These are phyloP conservation scores for Gonapodya sp. DNA, from an alignment of 192 early-diverging fungal genomes.

Conservation along the genomic window DNA sequence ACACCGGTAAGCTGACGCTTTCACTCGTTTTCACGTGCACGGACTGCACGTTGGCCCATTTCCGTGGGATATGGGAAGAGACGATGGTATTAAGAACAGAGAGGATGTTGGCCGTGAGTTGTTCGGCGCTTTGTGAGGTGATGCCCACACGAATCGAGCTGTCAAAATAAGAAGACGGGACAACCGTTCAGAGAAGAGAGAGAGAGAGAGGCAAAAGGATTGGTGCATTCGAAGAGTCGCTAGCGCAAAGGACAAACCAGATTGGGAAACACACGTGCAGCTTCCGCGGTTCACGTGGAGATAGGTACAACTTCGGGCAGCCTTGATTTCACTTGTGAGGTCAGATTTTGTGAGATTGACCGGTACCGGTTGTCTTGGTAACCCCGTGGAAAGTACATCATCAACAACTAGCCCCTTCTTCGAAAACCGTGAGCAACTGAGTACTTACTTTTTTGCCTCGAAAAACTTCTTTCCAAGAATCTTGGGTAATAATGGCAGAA, in stretches of 20 bases:
- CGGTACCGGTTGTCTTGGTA: slow-evolving; percentile 61
- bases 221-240: no score
- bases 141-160: slow-evolving; percentile 67
- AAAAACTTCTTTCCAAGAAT: slow-evolving; percentile 78
- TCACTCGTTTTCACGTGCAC: slow-evolving; percentile 73
- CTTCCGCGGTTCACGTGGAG: slow-evolving; percentile 45
- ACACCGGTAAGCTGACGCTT: slow-evolving; percentile 76
- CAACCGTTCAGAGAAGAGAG: no score
- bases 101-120: slow-evolving; percentile 72
- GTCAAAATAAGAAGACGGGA: slow-evolving; percentile 17
- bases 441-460: slow-evolving; percentile 62
- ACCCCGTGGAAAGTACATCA: not conserved
- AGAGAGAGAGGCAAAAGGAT: no score
- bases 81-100: slow-evolving; percentile 46
- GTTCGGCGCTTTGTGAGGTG: slow-evolving; percentile 39
- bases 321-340: slow-evolving; percentile 50
- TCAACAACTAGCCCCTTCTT: slow-evolving; percentile 3
- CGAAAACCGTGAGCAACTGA: slow-evolving; percentile 17
- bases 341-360: slow-evolving; percentile 53
- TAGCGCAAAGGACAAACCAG: slow-evolving; percentile 25
- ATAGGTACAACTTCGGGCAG: slow-evolving; percentile 53
- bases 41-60: slow-evolving; percentile 74
- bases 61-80: slow-evolving; percentile 51
- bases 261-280: slow-evolving; percentile 39
- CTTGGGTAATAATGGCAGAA: slow-evolving; percentile 64